Conservation (phyloP, 352 stramenopile genomes). For the Pythium diclinum region DNA sequence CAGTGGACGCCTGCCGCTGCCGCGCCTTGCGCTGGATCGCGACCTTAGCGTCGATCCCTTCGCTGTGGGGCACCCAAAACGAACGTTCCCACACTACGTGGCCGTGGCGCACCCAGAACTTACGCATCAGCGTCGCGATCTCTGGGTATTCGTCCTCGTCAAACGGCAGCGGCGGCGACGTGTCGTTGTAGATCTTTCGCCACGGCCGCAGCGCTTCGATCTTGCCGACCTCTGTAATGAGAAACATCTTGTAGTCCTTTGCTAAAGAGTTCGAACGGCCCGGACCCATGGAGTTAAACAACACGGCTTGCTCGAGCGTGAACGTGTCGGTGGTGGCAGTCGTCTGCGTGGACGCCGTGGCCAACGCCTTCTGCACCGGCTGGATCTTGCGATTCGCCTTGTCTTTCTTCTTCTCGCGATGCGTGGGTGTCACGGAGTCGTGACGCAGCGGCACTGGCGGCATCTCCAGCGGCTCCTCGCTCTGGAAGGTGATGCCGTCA, state of each 20-base stretch:
- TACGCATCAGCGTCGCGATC: constrained; percentile 27
- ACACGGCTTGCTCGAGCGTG: too few relatives aligned
- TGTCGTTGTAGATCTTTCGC: constrained; percentile 29
- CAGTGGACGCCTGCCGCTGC: constrained; percentile 33
- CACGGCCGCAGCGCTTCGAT: constrained; percentile 38
- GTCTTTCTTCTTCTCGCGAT: neutral
- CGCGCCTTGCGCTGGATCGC: constrained; percentile 30
- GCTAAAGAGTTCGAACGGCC: neutral
- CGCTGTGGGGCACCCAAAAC: constrained; percentile 40
- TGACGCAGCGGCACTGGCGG: constrained; percentile 24
- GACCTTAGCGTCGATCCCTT: constrained; percentile 12
- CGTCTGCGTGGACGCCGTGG: neutral
- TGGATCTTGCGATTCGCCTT: neutral
- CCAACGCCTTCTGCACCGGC: neutral
- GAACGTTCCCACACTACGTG: constrained; percentile 51
- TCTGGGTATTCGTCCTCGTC: constrained; percentile 26
- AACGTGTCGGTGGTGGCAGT: neutral
- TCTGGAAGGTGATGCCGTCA: constrained; percentile 12
- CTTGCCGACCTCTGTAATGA: constrained; percentile 13
- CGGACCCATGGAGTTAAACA: neutral
- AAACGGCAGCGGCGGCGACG: constrained; percentile 33
- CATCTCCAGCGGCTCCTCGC: constrained; percentile 23
- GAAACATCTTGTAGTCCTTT: neutral
- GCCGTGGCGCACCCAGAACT: constrained; percentile 39
- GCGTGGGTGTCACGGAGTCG: constrained; percentile 5